Base-by-base conservation (phyloP, 495 filamentous ascomycete genomes). In the Pseudoneurospora amorphoporcata region DNA sequence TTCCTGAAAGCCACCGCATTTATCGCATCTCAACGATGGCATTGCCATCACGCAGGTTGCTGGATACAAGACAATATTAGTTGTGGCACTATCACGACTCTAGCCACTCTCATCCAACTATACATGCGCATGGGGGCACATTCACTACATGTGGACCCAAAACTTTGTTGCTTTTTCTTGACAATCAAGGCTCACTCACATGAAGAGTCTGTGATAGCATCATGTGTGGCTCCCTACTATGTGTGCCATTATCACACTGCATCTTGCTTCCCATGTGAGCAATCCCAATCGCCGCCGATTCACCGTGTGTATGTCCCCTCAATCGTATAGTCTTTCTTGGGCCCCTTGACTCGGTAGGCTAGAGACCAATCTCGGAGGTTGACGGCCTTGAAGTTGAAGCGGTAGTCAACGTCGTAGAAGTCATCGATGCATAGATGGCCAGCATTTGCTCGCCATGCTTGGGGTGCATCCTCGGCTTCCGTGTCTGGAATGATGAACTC, bases 261-360 rank as follows among this genome's bases (percentile, higher is more conserved):
- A 17, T 35, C 29, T 35, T 17, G 29, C 23, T 35, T 37, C 32
- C 53, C 7, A 65, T 35, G 53, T 37, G 29, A 61, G 29, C 53
- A 65, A 12, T 47, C 39, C 29, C 10, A 70, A 35, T 43, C 40
- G 37, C 61, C 37, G 7, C 61, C 37, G 7, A 58, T 72, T 73
- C 69, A 78, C 69, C 83, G 77, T 40, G 72, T 81, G 73, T 89
- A 90, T 0, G 77, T 73, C 8, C 84, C 87, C 70, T 85, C 78
- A 47, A 88, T 87, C 1, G 78, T 85, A 79, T 92, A 93, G 76
- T 92, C 87, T 79, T 92, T 92, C 74, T 87, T 85, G 40, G 90
- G 91, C 1, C 90, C 91, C 68, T 83, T 87, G 53, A 92, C 90
- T 32, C 77, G 83, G 76, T 92, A 91, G 73, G 81, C 83, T 40